Conservation (phyloP, 1,284 basidiomycete genomes). For the Melanopsichium pennsylvanicum region DNA sequence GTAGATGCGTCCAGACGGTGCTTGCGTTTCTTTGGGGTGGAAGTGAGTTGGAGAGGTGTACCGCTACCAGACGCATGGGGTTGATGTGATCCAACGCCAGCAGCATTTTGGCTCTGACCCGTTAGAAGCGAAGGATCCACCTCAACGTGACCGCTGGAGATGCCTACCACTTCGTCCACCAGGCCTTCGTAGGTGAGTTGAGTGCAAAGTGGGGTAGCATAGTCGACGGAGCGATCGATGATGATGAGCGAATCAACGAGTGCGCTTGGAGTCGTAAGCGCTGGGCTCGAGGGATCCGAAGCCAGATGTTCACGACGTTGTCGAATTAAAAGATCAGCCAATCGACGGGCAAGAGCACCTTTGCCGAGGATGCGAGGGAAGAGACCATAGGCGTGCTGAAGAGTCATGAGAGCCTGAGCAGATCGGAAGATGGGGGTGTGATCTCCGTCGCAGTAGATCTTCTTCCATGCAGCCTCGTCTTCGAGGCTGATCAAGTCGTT, state of each 20-base stretch:
- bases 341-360: conserved; percentile 81
- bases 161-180: conserved; percentile 90
- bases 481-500: conserved; percentile 71
- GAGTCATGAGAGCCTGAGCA: conserved; percentile 81
- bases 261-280: conserved; percentile 53
- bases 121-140: conserved; percentile 80
- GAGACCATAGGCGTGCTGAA: conserved; percentile 85
- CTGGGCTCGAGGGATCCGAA: conserved; percentile 56
- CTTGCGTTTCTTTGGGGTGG: conserved; percentile 68
- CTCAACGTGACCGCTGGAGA: conserved; percentile 90
- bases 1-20: conserved; percentile 78
- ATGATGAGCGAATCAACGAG: conserved; percentile 85
- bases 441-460: conserved; percentile 80
- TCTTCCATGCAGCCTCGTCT: conserved; percentile 49
- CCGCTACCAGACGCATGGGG: conserved; percentile 38
- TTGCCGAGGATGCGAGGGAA: conserved; percentile 94
- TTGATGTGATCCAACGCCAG: conserved; percentile 16
- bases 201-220: conserved; percentile 93
- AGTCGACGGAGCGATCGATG: conserved; percentile 89
- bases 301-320: conserved; percentile 69
- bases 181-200: conserved; percentile 97
- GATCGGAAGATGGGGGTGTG: conserved; percentile 89
- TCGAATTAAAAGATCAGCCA: conserved; percentile 77
- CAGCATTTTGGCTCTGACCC: conserved; percentile 43
- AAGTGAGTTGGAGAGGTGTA: conserved; percentile 45